Percentiles rank a stretch among this genome's conserved stretches.
phyloP scores from a whole-genome alignment of 805 yeast species.

The Wickerhamiella sergipiensis region DNA sequence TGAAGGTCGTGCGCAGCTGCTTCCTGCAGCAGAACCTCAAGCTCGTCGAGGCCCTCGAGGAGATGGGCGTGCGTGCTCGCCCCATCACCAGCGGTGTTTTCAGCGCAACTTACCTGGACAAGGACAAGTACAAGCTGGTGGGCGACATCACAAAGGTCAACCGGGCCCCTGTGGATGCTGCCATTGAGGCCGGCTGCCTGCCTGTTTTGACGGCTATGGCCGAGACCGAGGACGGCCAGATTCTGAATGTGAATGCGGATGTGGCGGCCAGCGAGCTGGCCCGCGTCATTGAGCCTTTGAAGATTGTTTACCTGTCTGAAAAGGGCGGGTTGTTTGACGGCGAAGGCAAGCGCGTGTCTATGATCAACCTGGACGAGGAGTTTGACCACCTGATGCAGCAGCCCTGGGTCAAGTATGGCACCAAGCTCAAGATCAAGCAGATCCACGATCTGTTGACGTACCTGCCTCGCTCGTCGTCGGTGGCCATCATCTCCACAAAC shows the following conservation, averaged over 20 bases:
- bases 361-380: constrained; percentile 91
- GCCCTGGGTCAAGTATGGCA: constrained; percentile 97
- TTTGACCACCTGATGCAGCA: constrained; percentile 81
- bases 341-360: constrained; percentile 74
- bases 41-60: constrained; percentile 88
- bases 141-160: constrained; percentile 81
- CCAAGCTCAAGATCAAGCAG: constrained; percentile 91
- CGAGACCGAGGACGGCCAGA: constrained; percentile 93
- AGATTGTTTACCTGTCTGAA: constrained; percentile 90
- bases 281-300: constrained; percentile 89
- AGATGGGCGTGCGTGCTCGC: constrained; percentile 94
- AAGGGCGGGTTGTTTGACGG: constrained; percentile 97
- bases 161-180: constrained; percentile 82
- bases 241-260: constrained; percentile 94
- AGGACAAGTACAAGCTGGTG: constrained; percentile 81
- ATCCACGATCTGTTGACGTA: constrained; percentile 87
- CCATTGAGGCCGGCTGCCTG: constrained; percentile 89
- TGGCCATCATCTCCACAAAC: constrained; percentile 89
- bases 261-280: constrained; percentile 98
- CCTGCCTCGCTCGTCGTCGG: constrained; percentile 93
- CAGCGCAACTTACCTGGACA: constrained; percentile 80
- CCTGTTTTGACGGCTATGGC: constrained; percentile 95
- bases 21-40: constrained; percentile 91
- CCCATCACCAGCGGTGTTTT: constrained; percentile 98
- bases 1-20: constrained; percentile 91